Percentiles rank a stretch among this genome's conserved stretches.
Conservation (phyloP, 148 eudicot genomes). For the Camellia japonica region DNA sequence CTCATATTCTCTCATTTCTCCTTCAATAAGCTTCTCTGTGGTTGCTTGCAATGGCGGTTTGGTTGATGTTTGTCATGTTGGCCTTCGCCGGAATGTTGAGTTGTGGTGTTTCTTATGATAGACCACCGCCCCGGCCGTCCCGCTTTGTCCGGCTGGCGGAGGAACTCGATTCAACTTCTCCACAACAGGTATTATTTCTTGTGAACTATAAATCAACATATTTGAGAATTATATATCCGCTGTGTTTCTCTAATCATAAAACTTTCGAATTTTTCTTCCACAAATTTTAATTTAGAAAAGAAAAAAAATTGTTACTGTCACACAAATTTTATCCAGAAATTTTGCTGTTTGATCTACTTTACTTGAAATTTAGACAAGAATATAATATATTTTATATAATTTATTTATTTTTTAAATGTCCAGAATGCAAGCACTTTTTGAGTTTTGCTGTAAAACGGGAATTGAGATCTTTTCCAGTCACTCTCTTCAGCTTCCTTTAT, state of each 20-base stretch:
- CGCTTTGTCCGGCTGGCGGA: not conserved
- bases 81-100: slow-evolving; percentile 4
- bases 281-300: too few species aligned
- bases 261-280: not conserved
- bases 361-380: too few species aligned
- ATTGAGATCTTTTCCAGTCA: too few species aligned
- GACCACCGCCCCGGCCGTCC: slow-evolving; percentile 26
- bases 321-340: too few species aligned
- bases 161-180: slow-evolving; percentile 22
- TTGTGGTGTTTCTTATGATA: slow-evolving; percentile 15
- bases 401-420: too few species aligned
- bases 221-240: not conserved
- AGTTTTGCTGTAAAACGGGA: too few species aligned
- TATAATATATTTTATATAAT: too few species aligned
- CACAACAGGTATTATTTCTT: slow-evolving; percentile 27
- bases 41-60: slow-evolving; percentile 1
- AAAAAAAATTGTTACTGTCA: too few species aligned
- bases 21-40: not conserved
- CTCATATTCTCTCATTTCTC: not conserved
- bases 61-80: not conserved
- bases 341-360: too few species aligned
- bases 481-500: too few species aligned
- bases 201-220: not conserved
- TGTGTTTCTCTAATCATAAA: not conserved
- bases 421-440: too few species aligned